A percentile compares a stretch with the other conserved stretches of the same genome.
phyloP scores from a whole-genome alignment of 768 basidiomycete species.

The Russula abietina region DNA sequence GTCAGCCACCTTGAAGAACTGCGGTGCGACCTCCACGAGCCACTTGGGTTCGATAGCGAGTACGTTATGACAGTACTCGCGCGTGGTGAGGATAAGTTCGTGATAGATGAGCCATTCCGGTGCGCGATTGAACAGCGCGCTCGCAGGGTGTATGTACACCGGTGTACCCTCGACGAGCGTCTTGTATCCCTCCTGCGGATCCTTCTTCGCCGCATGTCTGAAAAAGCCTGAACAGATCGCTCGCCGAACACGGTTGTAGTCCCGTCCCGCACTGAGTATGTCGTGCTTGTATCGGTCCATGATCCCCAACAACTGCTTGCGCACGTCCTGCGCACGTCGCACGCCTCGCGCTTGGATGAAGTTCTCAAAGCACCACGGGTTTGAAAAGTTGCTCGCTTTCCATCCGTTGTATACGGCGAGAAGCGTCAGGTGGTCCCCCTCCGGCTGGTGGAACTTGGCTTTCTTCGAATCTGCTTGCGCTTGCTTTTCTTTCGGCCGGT shows the following conservation, averaged over 20 bases:
- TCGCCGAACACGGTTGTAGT: constrained; percentile 88
- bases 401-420: constrained; percentile 97
- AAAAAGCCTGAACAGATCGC: constrained; percentile 98
- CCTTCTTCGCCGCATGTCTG: constrained; percentile 97
- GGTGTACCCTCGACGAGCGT: constrained; percentile 97
- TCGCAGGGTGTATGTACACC: constrained; percentile 97
- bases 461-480: constrained; percentile 99
- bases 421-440: constrained; percentile 91
- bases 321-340: constrained; percentile 93
- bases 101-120: constrained; percentile 97
- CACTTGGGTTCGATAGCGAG: constrained; percentile 97
- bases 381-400: constrained; percentile 94
- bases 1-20: constrained; percentile 99
- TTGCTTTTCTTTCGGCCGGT: constrained; percentile 99
- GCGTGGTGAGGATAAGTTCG: constrained; percentile 92
- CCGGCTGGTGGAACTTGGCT: constrained; percentile 98
- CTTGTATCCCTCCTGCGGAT: constrained; percentile 97
- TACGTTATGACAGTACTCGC: constrained; percentile 89
- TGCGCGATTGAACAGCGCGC: constrained; percentile 91
- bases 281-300: constrained; percentile 99
- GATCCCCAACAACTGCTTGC: constrained; percentile 95
- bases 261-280: constrained; percentile 83
- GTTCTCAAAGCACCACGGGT: constrained; percentile 99
- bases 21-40: constrained; percentile 96
- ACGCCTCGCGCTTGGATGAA: constrained; percentile 98